Percentiles rank a stretch among this genome's conserved stretches.
Evolutionary conservation across 2,329 filamentous ascomycete species (phyloP).

Genomic region (Balansia obtecta): DNA sequence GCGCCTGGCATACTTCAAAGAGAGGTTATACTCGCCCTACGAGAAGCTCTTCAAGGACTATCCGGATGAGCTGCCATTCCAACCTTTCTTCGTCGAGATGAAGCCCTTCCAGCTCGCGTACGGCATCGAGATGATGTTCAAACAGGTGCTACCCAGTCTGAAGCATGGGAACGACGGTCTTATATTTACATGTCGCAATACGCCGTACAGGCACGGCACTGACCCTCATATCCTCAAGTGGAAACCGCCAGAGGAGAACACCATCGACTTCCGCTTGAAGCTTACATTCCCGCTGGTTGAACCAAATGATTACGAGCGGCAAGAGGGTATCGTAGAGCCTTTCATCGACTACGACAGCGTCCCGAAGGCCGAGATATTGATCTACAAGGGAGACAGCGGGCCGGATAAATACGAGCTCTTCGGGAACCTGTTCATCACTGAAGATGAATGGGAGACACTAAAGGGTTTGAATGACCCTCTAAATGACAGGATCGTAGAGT

Average conservation of each 20-base stretch:
- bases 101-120: conserved; percentile 87
- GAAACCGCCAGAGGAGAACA: conserved; percentile 94
- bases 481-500: conserved; percentile 84
- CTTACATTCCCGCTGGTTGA: conserved; percentile 64
- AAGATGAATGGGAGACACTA: conserved; percentile 71
- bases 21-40: conserved; percentile 63
- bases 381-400: conserved; percentile 48
- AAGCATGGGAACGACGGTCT: conserved; percentile 92
- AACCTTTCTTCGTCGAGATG: conserved; percentile 72
- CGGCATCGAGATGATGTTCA: conserved; percentile 85
- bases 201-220: conserved; percentile 78
- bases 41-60: conserved; percentile 48
- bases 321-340: conserved; percentile 49
- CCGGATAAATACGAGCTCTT: conserved; percentile 50
- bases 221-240: conserved; percentile 93
- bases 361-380: conserved; percentile 60
- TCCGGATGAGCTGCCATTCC: conserved; percentile 55
- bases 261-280: conserved; percentile 76
- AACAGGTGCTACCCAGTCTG: conserved; percentile 67
- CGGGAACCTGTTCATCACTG: conserved; percentile 54
- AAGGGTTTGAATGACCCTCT: conserved; percentile 63
- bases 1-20: conserved; percentile 74
- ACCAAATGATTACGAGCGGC: conserved; percentile 53
- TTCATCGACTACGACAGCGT: conserved; percentile 70
- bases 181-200: conserved; percentile 91